Evolutionary conservation across 208 protist species (phyloP).

Genomic region (Tritrichomonas foetus): DNA sequence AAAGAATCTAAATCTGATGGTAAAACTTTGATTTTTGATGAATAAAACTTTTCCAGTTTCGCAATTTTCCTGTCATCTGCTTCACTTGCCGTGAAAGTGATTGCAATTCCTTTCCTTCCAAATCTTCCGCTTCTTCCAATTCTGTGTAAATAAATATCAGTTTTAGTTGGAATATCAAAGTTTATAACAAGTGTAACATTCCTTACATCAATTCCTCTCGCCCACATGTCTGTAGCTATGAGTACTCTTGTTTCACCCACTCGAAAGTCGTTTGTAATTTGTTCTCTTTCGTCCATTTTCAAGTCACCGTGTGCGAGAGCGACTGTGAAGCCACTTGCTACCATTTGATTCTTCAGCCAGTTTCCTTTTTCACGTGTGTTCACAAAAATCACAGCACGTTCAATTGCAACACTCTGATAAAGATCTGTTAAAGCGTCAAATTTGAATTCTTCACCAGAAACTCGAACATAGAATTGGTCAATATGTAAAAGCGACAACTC

Average conservation of each 20-base stretch:
- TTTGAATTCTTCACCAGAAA: conserved; percentile 88
- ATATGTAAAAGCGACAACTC: conserved; percentile 69
- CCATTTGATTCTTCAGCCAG: conserved; percentile 83
- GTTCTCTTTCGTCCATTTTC: conserved; percentile 83
- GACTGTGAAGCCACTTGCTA: conserved; percentile 71
- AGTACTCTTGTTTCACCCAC: conserved; percentile 81
- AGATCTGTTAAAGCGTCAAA: conserved; percentile 86
- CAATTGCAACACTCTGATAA: conserved; percentile 73
- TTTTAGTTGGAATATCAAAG: conserved; percentile 85
- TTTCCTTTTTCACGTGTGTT: conserved; percentile 90
- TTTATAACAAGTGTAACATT: conserved; percentile 90
- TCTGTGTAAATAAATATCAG: conserved; percentile 69
- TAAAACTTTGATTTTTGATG: not conserved
- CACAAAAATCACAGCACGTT: conserved; percentile 83
- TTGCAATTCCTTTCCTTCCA: conserved; percentile 89
- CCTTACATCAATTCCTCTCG: conserved; percentile 76
- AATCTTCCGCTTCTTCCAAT: conserved; percentile 73
- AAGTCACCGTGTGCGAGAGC: conserved; percentile 71
- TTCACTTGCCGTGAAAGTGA: conserved; percentile 85
- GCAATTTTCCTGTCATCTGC: conserved; percentile 58
- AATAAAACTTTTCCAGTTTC: conserved; percentile 31
- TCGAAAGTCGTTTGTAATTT: conserved; percentile 86
- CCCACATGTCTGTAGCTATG: conserved; percentile 78
- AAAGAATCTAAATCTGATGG: conserved; percentile 38
- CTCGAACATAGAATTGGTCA: conserved; percentile 94